Evolutionary conservation across 2,329 filamentous ascomycete genomes (phyloP).

Genomic region (Xylariales sp.): DNA sequence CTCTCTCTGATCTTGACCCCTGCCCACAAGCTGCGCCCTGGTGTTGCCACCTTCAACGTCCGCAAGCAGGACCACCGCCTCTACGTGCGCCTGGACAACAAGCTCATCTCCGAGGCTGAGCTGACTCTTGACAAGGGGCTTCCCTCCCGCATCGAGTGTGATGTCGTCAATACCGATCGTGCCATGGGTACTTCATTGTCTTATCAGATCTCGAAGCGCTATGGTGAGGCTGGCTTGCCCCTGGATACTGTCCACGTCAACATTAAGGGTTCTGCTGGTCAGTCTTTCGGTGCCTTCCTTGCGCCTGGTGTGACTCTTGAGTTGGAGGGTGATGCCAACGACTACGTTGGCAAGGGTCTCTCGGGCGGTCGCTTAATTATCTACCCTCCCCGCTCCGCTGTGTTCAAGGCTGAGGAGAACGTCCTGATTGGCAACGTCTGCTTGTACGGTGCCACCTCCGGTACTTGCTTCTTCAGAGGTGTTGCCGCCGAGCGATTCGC

Average conservation of each 20-base stretch:
- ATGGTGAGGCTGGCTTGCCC: constrained; percentile 82
- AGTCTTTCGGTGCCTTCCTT: constrained; percentile 93
- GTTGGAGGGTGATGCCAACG: constrained; percentile 92
- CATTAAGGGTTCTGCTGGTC: constrained; percentile 92
- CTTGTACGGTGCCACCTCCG: constrained; percentile 87
- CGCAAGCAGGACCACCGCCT: constrained; percentile 96
- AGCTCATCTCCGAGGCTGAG: constrained; percentile 93
- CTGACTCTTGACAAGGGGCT: constrained; percentile 91
- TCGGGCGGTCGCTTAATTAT: constrained; percentile 91
- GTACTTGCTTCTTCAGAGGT: constrained; percentile 95
- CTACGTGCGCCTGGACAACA: constrained; percentile 91
- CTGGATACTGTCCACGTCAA: constrained; percentile 94
- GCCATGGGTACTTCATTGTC: constrained; percentile 90
- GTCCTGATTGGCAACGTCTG: constrained; percentile 91
- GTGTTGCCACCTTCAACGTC: constrained; percentile 94
- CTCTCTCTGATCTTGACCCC: constrained; percentile 89
- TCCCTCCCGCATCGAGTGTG: constrained; percentile 89
- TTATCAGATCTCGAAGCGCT: constrained; percentile 91
- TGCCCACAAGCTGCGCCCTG: constrained; percentile 90
- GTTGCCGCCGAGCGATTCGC: constrained; percentile 94
- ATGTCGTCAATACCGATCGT: constrained; percentile 95
- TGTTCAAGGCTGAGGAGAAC: constrained; percentile 96
- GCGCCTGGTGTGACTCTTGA: constrained; percentile 92
- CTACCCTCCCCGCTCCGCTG: constrained; percentile 84
- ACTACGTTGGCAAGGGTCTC: constrained; percentile 94